Evolutionary conservation across 768 basidiomycete genomes (phyloP).

Genomic region (Boletus edulis): DNA sequence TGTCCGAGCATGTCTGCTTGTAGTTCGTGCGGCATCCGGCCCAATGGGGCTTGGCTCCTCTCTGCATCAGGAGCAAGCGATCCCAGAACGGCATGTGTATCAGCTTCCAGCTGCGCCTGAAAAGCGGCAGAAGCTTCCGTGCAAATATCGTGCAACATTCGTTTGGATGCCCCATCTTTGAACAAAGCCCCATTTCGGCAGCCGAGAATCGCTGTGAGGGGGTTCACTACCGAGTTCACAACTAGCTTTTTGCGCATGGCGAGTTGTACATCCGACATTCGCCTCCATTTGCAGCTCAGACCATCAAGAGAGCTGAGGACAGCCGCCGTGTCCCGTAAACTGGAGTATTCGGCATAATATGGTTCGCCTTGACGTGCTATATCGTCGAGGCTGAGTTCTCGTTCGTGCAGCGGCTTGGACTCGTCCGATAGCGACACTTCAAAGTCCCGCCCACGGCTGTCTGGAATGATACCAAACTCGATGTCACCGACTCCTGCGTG

Average conservation of each 20-base stretch:
- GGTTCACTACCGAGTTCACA: slow-evolving; percentile 79
- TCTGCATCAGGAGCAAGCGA: slow-evolving; percentile 25
- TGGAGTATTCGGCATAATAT: slow-evolving; percentile 46
- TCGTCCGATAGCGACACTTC: slow-evolving; percentile 50
- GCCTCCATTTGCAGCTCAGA: slow-evolving; percentile 62
- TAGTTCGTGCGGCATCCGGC: slow-evolving; percentile 48
- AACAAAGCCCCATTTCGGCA: slow-evolving; percentile 80
- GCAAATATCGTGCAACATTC: slow-evolving; percentile 56
- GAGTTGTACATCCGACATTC: slow-evolving; percentile 64
- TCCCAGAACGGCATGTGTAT: slow-evolving; percentile 26
- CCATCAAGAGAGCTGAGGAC: slow-evolving; percentile 53
- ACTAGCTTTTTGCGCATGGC: slow-evolving; percentile 78
- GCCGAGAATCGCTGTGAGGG: slow-evolving; percentile 78
- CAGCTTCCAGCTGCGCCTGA: slow-evolving; percentile 45
- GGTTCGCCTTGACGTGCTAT: slow-evolving; percentile 41
- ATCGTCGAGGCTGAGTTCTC: slow-evolving; percentile 49
- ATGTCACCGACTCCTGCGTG: slow-evolving; percentile 71
- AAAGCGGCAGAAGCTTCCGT: slow-evolving; percentile 69
- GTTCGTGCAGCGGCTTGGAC: slow-evolving; percentile 33
- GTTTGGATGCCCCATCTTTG: slow-evolving; percentile 37
- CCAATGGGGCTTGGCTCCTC: slow-evolving; percentile 27
- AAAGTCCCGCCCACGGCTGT: slow-evolving; percentile 58
- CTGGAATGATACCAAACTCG: slow-evolving; percentile 78
- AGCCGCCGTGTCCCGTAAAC: slow-evolving; percentile 66
- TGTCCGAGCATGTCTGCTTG: slow-evolving; percentile 43